Conservation (phyloP, 2,329 filamentous ascomycete genomes). For the Fusarium fracticaudum region DNA sequence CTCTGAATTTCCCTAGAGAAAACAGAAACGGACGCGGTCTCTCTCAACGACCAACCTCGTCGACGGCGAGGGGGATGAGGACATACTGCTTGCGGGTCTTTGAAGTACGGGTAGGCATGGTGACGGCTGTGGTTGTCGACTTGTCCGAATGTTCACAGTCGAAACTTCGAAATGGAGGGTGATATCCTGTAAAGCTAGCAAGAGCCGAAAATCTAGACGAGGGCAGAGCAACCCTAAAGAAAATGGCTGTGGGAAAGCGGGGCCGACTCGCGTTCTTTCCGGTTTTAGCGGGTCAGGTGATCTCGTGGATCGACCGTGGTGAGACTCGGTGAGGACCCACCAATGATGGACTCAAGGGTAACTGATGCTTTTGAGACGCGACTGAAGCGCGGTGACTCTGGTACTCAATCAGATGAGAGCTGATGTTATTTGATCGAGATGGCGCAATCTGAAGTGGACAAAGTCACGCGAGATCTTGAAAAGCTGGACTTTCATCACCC, state of each 20-base stretch:
- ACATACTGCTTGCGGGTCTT: constrained; percentile 84
- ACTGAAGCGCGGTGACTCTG: constrained; percentile 1
- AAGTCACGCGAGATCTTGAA: constrained; percentile 35
- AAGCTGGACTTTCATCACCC: constrained; percentile 82
- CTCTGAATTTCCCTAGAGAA: not conserved
- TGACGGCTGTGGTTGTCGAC: constrained; percentile 57
- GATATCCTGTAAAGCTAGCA: constrained; percentile 50
- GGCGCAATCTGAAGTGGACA: constrained; percentile 26
- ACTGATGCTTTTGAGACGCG: constrained; percentile 21
- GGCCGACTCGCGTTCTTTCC: not conserved
- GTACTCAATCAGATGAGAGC: not conserved
- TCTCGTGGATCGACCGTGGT: constrained; percentile 35
- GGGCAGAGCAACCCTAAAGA: constrained; percentile 55
- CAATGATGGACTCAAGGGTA: constrained; percentile 18
- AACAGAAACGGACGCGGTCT: constrained; percentile 12
- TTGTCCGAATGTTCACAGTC: constrained; percentile 52
- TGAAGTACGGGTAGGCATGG: constrained; percentile 78
- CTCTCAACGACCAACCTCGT: constrained; percentile 36
- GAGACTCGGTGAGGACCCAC: constrained; percentile 32
- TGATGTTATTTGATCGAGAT: constrained; percentile 19
- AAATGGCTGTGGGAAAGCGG: constrained; percentile 24
- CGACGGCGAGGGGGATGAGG: constrained; percentile 37
- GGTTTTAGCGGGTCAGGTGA: constrained; percentile 45
- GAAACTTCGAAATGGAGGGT: constrained; percentile 49
- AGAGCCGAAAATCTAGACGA: constrained; percentile 51